These are phyloP conservation scores for Bonia amplexicaulis DNA, from an alignment of 176 grass and related monocot species.

Conservation along the genomic window DNA sequence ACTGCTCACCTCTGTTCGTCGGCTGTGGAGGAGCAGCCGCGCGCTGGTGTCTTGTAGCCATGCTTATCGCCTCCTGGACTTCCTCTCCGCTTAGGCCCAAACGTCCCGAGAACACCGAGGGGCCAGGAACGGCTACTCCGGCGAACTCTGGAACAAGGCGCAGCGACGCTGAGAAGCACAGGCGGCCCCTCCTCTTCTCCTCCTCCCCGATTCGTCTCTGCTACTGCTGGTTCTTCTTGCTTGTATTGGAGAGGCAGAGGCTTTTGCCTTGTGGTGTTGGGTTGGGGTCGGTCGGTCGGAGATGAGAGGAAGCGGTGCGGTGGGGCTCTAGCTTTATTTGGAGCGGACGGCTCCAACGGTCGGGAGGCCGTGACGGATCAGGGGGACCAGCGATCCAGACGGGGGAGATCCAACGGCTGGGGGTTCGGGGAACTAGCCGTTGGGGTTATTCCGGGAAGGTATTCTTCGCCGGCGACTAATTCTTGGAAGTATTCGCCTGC, in stretches of 20 bases:
- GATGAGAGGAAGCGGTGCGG: background rate
- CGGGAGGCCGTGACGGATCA: background rate
- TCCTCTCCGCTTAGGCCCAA: background rate
- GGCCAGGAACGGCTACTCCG: slow-evolving; percentile 24
- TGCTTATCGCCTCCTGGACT: background rate
- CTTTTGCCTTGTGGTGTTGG: background rate
- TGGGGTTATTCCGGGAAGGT: background rate
- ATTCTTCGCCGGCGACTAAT: background rate
- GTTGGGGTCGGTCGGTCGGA: background rate
- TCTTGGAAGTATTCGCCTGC: background rate
- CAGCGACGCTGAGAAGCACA: background rate
- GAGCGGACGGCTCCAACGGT: slow-evolving; percentile 37
- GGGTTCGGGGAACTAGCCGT: slow-evolving; percentile 38
- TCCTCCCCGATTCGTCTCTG: background rate
- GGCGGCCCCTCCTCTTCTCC: background rate
- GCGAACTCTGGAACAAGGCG: background rate
- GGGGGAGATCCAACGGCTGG: slow-evolving; percentile 27
- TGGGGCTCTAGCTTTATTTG: slow-evolving; percentile 4
- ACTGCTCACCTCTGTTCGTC: slow-evolving; percentile 35
- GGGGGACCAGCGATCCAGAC: slow-evolving; percentile 20
- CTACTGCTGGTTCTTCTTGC: background rate
- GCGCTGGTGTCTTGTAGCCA: slow-evolving; percentile 65
- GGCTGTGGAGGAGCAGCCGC: slow-evolving; percentile 46
- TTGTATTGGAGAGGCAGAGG: background rate
- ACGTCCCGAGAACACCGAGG: slow-evolving; percentile 20